phyloP scores from a whole-genome alignment of 257 asterid genomes.

The Cinchona pubescens region DNA sequence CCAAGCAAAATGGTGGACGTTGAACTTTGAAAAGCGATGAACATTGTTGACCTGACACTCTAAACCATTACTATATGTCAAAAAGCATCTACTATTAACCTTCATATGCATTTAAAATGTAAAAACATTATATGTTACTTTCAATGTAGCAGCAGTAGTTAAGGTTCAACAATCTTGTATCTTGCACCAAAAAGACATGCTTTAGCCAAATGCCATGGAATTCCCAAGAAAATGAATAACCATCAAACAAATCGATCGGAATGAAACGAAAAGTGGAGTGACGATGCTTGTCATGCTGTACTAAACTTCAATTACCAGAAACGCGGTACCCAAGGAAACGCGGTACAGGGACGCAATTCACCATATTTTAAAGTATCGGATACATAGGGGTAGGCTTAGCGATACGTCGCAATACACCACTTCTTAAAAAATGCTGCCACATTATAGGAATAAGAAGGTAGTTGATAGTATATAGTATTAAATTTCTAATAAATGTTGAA shows the following conservation, averaged over 20 bases:
- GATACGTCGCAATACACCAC: no score
- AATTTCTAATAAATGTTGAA: no score
- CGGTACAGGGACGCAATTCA: no score
- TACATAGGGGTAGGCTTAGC: no score
- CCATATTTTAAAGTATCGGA: no score
- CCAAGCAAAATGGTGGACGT: not conserved
- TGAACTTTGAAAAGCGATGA: not conserved
- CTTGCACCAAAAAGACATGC: not conserved
- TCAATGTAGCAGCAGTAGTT: not conserved
- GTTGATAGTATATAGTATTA: no score
- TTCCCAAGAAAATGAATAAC: not conserved
- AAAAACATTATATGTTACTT: not conserved
- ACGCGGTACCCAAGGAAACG: no score
- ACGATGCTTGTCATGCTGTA: not conserved
- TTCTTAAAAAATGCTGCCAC: no score
- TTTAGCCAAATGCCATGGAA: not conserved
- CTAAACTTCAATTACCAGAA: no score
- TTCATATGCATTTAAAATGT: not conserved
- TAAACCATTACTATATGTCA: not conserved
- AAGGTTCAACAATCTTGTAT: not conserved
- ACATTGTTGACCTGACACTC: not conserved
- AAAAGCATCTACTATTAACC: not conserved
- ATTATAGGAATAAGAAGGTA: no score
- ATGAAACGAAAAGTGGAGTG: not conserved
- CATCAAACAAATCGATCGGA: not conserved